A percentile compares a stretch with the other conserved stretches of the same genome.
Conservation (phyloP, 176 grass and related monocot species). For the Microstegium vimineum region DNA sequence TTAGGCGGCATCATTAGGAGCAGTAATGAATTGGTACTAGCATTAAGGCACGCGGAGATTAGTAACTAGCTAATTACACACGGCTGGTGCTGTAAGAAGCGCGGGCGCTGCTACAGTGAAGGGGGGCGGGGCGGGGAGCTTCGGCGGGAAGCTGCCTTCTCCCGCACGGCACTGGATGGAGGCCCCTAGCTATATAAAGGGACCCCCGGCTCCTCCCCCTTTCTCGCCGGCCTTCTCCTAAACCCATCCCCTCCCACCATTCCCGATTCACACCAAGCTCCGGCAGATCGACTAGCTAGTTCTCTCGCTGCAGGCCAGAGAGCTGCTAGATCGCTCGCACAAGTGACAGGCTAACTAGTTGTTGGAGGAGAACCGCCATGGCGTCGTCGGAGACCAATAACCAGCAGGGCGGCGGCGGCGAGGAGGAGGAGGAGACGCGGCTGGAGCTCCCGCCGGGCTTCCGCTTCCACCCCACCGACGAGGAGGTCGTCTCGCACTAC, state of each 20-base stretch:
- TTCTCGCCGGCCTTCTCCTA: constrained; percentile 8
- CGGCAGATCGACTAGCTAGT: no score
- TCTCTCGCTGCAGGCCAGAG: no score
- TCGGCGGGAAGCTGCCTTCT: background rate
- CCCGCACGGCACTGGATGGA: constrained; percentile 32
- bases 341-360: background rate
- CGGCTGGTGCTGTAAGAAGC: background rate
- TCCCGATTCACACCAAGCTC: constrained; percentile 3
- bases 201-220: background rate
- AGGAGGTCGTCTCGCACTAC: constrained; percentile 71
- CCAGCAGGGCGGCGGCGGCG: background rate
- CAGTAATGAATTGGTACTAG: background rate
- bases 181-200: background rate
- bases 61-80: background rate
- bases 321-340: no score
- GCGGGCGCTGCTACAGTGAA: no score
- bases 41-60: background rate
- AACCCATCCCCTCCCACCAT: background rate
- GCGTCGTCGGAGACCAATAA: constrained; percentile 31
- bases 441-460: constrained; percentile 77
- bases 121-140: background rate
- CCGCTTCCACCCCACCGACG: constrained; percentile 90
- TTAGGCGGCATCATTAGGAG: background rate
- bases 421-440: constrained; percentile 12
- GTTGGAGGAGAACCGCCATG: constrained; percentile 12